phyloP scores from a whole-genome alignment of 257 asterid genomes.

The Apocynum venetum region DNA sequence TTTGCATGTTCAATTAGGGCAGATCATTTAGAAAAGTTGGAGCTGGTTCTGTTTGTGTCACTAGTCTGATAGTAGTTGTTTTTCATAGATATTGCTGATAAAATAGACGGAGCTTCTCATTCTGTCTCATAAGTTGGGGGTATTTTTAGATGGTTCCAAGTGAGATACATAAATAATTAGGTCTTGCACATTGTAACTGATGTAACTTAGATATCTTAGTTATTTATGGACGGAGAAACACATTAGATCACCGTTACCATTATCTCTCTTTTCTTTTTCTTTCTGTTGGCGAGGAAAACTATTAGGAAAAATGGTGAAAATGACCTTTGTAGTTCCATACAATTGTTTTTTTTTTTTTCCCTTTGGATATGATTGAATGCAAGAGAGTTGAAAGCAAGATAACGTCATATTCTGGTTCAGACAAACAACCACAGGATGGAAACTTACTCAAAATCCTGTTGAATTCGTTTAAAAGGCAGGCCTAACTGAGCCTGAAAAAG shows the following conservation, averaged over 20 bases:
- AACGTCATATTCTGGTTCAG: too few species aligned
- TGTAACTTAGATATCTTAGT: slow-evolving; percentile 5
- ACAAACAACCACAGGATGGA: too few species aligned
- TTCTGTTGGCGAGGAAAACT: too few species aligned
- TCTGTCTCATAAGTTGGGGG: background rate
- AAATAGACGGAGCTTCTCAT: background rate
- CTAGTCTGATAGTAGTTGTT: background rate
- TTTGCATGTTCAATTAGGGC: background rate
- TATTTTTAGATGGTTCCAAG: background rate
- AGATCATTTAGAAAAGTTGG: background rate
- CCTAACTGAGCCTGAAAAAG: background rate
- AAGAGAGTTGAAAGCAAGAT: too few species aligned
- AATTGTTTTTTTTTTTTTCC: too few species aligned
- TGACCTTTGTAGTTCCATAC: too few species aligned
- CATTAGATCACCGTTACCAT: background rate
- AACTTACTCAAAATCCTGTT: too few species aligned
- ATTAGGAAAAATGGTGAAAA: too few species aligned
- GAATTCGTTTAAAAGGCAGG: background rate
- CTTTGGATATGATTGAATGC: too few species aligned
- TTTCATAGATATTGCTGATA: background rate
- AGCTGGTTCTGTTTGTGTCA: background rate
- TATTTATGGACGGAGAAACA: background rate
- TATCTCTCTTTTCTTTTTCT: too few species aligned
- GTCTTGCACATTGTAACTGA: slow-evolving; percentile 14
- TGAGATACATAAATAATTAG: slow-evolving; percentile 10